Conservation (phyloP, 2,329 filamentous ascomycete genomes). For the Hirsutella minnesotensis region DNA sequence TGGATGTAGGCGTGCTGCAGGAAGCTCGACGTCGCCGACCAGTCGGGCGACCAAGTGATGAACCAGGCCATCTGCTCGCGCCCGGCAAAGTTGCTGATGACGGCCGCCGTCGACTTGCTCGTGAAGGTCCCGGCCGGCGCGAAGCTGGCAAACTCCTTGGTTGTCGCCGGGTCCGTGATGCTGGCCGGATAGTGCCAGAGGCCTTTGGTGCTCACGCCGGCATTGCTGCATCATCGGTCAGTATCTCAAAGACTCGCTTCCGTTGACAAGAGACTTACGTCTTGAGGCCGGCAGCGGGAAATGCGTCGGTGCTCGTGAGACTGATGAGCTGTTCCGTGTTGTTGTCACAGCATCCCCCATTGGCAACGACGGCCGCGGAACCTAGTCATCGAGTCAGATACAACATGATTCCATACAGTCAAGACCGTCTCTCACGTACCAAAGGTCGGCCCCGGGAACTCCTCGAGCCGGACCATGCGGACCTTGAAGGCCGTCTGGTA, state of each 20-base stretch:
- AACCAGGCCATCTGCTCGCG: slow-evolving; percentile 54
- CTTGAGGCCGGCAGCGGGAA: slow-evolving; percentile 42
- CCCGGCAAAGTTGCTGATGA: slow-evolving; percentile 45
- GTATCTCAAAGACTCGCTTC: background rate
- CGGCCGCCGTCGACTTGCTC: slow-evolving; percentile 35
- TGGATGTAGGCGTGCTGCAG: slow-evolving; percentile 51
- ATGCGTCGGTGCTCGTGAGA: slow-evolving; percentile 40
- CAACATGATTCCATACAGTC: background rate
- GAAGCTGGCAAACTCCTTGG: slow-evolving; percentile 43
- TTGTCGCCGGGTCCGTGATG: slow-evolving; percentile 39
- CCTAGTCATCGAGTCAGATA: background rate
- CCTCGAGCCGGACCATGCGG: slow-evolving; percentile 48
- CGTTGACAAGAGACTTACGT: slow-evolving; percentile 13
- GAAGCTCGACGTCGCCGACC: slow-evolving; percentile 39
- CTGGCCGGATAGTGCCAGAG: slow-evolving; percentile 48
- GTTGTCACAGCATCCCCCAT: slow-evolving; percentile 30
- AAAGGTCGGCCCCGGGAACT: slow-evolving; percentile 38
- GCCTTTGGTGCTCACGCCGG: slow-evolving; percentile 34
- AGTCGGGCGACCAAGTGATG: slow-evolving; percentile 33
- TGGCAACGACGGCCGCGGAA: slow-evolving; percentile 3
- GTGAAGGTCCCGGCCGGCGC: slow-evolving; percentile 27
- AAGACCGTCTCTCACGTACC: slow-evolving; percentile 20
- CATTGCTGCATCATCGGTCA: slow-evolving; percentile 15
- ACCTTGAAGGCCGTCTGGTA: slow-evolving; percentile 48
- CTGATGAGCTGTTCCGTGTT: slow-evolving; percentile 39